Base-by-base conservation (phyloP, 805 yeast genomes). In the Ogataea siamensis region DNA sequence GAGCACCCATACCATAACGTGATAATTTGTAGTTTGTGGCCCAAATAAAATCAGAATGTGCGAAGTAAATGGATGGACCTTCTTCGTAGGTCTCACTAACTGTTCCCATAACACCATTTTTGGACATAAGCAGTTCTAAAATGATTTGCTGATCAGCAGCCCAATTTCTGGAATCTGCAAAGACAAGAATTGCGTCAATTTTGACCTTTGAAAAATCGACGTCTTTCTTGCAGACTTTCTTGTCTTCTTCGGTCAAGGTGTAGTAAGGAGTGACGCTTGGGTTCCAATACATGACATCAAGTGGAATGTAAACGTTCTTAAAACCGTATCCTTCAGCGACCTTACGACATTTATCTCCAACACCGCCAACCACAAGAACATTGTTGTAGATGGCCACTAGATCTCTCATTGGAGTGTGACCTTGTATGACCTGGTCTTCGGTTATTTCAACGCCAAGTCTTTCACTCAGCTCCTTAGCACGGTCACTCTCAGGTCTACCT, bases 1-100 rank as follows among this genome's bases (percentile, higher is more conserved):
- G 70, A 3, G 96, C 96, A 43, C 96, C 96, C 94, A 87, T 88
- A 45, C 96, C 96, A 57, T 87, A 86, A 58, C 96, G 72, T 12
- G 87, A 78, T 45, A 84, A 68, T 51, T 76, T 77, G 58, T 84
- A 87, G 62, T 87, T 84, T 3, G 96, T 85, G 9, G 95, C 91
- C 96, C 96, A 87, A 39, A 87, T 86, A 54, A 87, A 83, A 64
- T 87, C 96, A 14, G 91, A 83, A 60, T 87, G 95, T 28, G 95
- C 95, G 70, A 87, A 87, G 63, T 83, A 85, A 40, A 87, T 76
- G 32, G 78, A 78, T 22, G 95, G 93, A 25, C 89, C 89, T 47
- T 86, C 88, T 43, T 80, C 82, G 55, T 62, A 79, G 12, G 83
- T 76, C 48, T 78, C 71, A 26, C 83, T 74, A 28, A 74, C 70